Evolutionary conservation across 768 basidiomycete species (phyloP).

Genomic region (Macrolepiota albuminosa): DNA sequence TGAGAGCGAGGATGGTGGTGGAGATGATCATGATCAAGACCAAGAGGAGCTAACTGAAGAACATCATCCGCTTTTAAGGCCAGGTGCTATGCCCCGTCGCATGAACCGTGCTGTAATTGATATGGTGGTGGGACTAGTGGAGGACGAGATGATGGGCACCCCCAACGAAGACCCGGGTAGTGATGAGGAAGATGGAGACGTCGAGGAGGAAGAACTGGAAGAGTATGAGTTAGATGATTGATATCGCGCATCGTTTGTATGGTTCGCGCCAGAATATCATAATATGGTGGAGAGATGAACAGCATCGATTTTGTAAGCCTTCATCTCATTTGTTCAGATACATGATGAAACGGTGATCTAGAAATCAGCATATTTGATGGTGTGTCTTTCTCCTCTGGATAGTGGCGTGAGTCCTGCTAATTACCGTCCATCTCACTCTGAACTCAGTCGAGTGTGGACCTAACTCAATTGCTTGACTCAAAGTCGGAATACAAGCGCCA

Average conservation of each 20-base stretch:
- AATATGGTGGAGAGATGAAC: not conserved
- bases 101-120: constrained; percentile 66
- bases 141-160: constrained; percentile 41
- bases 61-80: constrained; percentile 58
- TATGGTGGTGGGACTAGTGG: constrained; percentile 61
- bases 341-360: not conserved
- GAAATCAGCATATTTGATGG: not conserved
- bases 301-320: not conserved
- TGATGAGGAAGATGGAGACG: constrained; percentile 30
- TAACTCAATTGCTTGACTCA: not conserved
- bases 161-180: constrained; percentile 21
- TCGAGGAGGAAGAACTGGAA: constrained; percentile 33
- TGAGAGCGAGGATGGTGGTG: constrained; percentile 19
- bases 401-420: too few relatives aligned
- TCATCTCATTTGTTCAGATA: not conserved
- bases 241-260: not conserved
- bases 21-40: constrained; percentile 26
- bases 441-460: not conserved
- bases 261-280: not conserved
- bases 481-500: too few relatives aligned
- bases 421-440: not conserved
- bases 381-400: not conserved
- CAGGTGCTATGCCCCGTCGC: constrained; percentile 57
- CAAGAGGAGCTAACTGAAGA: constrained; percentile 46
- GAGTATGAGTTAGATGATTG: constrained; percentile 47